Conservation (phyloP, 768 basidiomycete species). For the Lactarius pseudohatsudake region DNA sequence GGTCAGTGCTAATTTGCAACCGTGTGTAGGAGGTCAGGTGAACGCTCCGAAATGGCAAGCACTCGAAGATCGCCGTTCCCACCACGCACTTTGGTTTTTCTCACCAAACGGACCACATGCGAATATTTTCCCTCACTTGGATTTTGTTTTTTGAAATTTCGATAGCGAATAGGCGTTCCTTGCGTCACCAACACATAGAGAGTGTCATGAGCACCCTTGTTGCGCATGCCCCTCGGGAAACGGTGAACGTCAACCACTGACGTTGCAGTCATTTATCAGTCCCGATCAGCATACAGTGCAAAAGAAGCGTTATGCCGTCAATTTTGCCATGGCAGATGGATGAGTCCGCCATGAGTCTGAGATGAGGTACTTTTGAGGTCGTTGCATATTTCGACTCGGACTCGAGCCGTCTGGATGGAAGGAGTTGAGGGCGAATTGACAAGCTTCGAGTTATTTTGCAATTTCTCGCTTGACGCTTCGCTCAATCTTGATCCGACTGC, state of each 20-base stretch:
- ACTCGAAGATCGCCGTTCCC: slow-evolving; percentile 10
- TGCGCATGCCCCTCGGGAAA: background rate
- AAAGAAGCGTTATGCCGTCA: background rate
- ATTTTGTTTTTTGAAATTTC: background rate
- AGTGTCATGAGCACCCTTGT: background rate
- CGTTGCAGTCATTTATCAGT: background rate
- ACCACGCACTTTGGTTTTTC: background rate
- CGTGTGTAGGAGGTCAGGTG: slow-evolving; percentile 3
- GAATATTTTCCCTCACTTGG: background rate
- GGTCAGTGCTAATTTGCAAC: background rate
- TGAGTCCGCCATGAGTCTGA: background rate
- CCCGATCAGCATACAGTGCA: background rate
- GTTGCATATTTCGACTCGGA: background rate
- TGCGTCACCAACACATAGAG: slow-evolving; percentile 2
- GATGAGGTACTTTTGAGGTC: background rate
- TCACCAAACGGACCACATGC: slow-evolving; percentile 4
- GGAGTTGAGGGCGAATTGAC: background rate
- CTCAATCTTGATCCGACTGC: background rate
- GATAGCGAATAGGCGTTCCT: background rate
- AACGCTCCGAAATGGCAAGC: slow-evolving; percentile 2
- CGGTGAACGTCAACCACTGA: background rate
- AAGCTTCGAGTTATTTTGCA: background rate
- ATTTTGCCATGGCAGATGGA: background rate
- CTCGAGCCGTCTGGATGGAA: too few relatives aligned
- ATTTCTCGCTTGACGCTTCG: background rate